Evolutionary conservation across 306 rosid genomes (phyloP).

Genomic region (Glycyrrhiza uralensis): DNA sequence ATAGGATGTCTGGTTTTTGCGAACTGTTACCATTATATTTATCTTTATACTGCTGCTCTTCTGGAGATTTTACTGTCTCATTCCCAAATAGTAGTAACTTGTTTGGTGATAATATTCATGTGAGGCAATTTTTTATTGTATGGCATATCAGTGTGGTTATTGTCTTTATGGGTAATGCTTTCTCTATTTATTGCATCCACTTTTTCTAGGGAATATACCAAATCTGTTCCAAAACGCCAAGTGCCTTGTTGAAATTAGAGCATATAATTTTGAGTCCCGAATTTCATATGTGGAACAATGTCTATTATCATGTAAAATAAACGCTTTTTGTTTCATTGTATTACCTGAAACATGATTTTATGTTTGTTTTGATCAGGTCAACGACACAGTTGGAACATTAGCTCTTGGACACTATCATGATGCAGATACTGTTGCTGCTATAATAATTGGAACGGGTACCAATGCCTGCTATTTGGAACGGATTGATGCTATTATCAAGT

Average conservation of each 20-base stretch:
- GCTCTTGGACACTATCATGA: slow-evolving; percentile 80
- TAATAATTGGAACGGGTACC: slow-evolving; percentile 77
- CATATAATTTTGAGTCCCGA: not conserved
- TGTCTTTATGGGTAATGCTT: not conserved
- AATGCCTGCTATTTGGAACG: slow-evolving; percentile 90
- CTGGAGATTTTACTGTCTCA: not conserved
- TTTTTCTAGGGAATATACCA: not conserved
- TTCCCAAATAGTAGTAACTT: not conserved
- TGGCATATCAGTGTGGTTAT: not conserved
- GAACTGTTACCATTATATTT: not conserved
- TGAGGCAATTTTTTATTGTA: not conserved
- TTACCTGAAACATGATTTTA: not conserved
- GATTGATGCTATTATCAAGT: slow-evolving; percentile 71
- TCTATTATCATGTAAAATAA: slow-evolving; percentile 1
- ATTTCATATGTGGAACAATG: not conserved
- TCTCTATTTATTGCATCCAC: not conserved
- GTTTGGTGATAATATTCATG: not conserved
- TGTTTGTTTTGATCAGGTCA: slow-evolving; percentile 47
- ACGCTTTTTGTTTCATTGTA: not conserved
- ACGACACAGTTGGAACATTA: slow-evolving; percentile 78
- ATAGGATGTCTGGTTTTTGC: not conserved
- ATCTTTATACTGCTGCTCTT: slow-evolving; percentile 2
- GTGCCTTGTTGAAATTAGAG: not conserved
- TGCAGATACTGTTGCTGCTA: slow-evolving; percentile 75
- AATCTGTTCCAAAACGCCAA: not conserved